phyloP scores from a whole-genome alignment of 768 basidiomycete species.

The Udeniomyces megalosporus region DNA sequence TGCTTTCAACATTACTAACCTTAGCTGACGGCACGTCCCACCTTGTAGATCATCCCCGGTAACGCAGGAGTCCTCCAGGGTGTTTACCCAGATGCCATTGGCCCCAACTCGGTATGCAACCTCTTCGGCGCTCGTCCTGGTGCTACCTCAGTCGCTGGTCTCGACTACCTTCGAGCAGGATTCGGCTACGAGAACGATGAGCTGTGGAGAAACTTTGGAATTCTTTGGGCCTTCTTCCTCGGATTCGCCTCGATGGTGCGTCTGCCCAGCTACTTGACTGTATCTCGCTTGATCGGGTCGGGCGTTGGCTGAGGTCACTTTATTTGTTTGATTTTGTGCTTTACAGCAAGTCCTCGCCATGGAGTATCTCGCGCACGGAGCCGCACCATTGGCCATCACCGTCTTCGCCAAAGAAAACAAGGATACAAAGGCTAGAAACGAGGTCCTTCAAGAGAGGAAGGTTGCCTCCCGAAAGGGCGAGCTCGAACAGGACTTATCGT shows the following conservation, averaged over 20 bases:
- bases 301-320: no score
- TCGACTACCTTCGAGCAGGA: neutral
- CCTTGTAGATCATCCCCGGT: neutral
- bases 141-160: constrained; percentile 16
- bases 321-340: no score
- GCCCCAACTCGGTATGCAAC: constrained; percentile 22
- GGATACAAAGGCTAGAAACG: constrained; percentile 21
- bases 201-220: constrained; percentile 25
- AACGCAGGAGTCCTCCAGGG: neutral
- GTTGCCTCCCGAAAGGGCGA: constrained; percentile 19
- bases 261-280: no score
- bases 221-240: constrained; percentile 23
- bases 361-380: constrained; percentile 21
- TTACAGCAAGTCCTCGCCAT: constrained; percentile 23
- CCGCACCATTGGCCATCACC: constrained; percentile 3
- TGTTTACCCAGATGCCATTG: constrained; percentile 3
- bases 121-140: constrained; percentile 19
- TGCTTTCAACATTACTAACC: constrained; percentile 4
- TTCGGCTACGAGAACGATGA: constrained; percentile 17
- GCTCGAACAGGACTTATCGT: constrained; percentile 16
- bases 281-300: no score
- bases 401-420: constrained; percentile 26
- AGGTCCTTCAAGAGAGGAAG: constrained; percentile 18
- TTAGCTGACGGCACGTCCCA: neutral
- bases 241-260: constrained; percentile 21